These are phyloP conservation scores for Cutaneotrichosporon daszewskae DNA, from an alignment of 1,284 basidiomycete genomes.

Conservation along the genomic window DNA sequence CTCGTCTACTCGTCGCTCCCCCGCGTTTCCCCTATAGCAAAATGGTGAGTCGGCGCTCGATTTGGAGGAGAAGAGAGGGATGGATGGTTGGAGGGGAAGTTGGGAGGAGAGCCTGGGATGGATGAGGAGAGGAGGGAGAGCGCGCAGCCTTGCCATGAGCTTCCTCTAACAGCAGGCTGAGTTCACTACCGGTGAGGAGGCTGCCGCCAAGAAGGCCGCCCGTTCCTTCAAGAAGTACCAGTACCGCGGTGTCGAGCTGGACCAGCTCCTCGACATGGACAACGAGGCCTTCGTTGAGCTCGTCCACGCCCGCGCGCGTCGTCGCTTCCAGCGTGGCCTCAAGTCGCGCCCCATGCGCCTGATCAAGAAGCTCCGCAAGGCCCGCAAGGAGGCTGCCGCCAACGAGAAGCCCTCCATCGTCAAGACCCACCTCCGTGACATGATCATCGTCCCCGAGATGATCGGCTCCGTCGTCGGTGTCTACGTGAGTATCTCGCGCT, in stretches of 20 bases:
- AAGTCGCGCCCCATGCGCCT: constrained; percentile 98
- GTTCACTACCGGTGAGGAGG: constrained; percentile 78
- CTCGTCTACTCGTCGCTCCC: neutral
- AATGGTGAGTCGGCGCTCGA: constrained; percentile 7
- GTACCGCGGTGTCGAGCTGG: constrained; percentile 95
- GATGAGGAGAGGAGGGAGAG: neutral
- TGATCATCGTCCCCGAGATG: constrained; percentile 99
- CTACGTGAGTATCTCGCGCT: constrained; percentile 55
- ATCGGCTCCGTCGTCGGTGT: constrained; percentile 94
- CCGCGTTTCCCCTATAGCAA: constrained; percentile 3
- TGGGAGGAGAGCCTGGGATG: neutral
- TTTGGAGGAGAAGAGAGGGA: neutral
- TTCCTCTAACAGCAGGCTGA: constrained; percentile 16
- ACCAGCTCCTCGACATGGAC: constrained; percentile 91
- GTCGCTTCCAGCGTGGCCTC: constrained; percentile 97
- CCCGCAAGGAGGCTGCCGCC: constrained; percentile 96
- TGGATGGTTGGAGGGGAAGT: neutral
- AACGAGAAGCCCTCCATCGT: constrained; percentile 98
- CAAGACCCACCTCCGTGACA: constrained; percentile 98
- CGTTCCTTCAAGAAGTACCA: constrained; percentile 98
- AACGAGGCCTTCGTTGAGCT: constrained; percentile 81
- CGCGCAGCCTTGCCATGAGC: neutral
- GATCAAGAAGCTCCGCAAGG: constrained; percentile 99
- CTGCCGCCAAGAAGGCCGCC: constrained; percentile 94
- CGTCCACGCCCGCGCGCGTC: constrained; percentile 96